Percentiles rank a stretch among this genome's conserved stretches.
phyloP scores from a whole-genome alignment of 768 basidiomycete species.

The Lanmaoa rubissima region DNA sequence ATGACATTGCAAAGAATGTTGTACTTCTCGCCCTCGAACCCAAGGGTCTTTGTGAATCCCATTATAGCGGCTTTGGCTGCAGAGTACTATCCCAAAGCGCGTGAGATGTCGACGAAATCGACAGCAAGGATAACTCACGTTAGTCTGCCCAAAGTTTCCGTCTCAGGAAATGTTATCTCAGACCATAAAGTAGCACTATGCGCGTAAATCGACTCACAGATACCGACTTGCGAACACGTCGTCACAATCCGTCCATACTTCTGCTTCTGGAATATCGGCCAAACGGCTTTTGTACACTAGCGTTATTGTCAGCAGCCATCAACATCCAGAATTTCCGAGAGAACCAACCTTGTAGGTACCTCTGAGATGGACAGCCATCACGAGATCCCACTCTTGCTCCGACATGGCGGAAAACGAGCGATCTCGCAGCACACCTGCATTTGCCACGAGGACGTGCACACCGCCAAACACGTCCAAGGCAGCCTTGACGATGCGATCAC shows the following conservation, averaged over 20 bases:
- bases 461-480: slow-evolving; percentile 85
- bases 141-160: slow-evolving; percentile 94
- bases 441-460: slow-evolving; percentile 86
- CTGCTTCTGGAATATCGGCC: slow-evolving; percentile 96
- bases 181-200: not conserved
- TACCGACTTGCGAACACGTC: slow-evolving; percentile 89
- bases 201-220: slow-evolving; percentile 58
- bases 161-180: slow-evolving; percentile 44
- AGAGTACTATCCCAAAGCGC: slow-evolving; percentile 55
- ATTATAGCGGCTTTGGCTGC: slow-evolving; percentile 92
- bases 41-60: slow-evolving; percentile 86
- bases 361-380: slow-evolving; percentile 84
- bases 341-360: slow-evolving; percentile 79
- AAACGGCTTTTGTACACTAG: slow-evolving; percentile 89
- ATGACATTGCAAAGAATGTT: slow-evolving; percentile 87
- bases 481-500: slow-evolving; percentile 82
- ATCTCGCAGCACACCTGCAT: slow-evolving; percentile 92
- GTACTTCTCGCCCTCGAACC: slow-evolving; percentile 89
- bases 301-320: not conserved
- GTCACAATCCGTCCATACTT: slow-evolving; percentile 95
- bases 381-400: slow-evolving; percentile 92
- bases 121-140: slow-evolving; percentile 42
- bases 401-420: slow-evolving; percentile 90
- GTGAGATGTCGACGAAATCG: not conserved
- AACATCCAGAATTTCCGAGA: not conserved